Conservation (phyloP, 305 asterid genomes). For the Rubia balearica region DNA sequence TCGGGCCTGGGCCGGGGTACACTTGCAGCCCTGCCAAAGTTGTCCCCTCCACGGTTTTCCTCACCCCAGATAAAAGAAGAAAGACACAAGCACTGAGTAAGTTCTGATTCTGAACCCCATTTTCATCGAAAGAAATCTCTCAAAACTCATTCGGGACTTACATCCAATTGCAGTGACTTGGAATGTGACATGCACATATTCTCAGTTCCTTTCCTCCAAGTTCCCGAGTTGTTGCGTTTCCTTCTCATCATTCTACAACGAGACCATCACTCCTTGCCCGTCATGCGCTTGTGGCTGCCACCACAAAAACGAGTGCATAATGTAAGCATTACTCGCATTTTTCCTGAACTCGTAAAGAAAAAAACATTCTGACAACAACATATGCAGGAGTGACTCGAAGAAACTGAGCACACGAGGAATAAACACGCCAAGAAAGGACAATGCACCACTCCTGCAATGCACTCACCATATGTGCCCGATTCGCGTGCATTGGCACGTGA, state of each 20-base stretch:
- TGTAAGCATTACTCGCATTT: conserved; percentile 21
- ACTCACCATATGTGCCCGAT: conserved; percentile 78
- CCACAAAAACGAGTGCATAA: conserved; percentile 52
- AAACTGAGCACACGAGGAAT: conserved; percentile 40
- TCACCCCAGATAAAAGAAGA: conserved; percentile 53
- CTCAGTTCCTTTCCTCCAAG: conserved; percentile 53
- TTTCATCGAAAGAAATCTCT: no score
- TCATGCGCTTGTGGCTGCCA: conserved; percentile 74
- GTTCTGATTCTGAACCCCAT: background rate
- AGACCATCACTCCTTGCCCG: conserved; percentile 62
- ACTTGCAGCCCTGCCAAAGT: conserved; percentile 74
- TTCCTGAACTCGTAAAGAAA: background rate
- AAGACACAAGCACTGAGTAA: conserved; percentile 73
- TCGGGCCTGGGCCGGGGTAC: conserved; percentile 79
- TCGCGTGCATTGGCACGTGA: conserved; percentile 73
- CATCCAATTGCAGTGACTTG: conserved; percentile 64
- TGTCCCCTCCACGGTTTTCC: conserved; percentile 60
- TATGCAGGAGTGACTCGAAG: conserved; percentile 29
- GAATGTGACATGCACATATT: conserved; percentile 86
- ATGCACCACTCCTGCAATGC: conserved; percentile 52
- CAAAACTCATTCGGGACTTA: background rate
- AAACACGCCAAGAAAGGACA: conserved; percentile 60
- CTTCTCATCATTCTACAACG: conserved; percentile 71
- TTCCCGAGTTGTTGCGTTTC: conserved; percentile 80
- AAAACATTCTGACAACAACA: background rate